Conservation (phyloP, 192 early-diverging fungal species). For the Lobosporangium transversale region DNA sequence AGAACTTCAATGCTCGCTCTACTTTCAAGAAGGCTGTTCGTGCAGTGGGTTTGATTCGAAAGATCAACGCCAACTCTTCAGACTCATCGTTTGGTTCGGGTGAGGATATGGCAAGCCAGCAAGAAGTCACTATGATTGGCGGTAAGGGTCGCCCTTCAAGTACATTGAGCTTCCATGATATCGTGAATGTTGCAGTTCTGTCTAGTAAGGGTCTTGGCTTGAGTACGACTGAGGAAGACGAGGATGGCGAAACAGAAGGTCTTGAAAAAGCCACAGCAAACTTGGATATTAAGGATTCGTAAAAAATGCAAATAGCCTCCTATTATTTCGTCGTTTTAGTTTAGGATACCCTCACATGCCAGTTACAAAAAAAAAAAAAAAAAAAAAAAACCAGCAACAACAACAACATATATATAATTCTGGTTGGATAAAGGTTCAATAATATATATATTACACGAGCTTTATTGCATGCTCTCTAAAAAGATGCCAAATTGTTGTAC, state of each 20-base stretch:
- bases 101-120: conserved; percentile 5
- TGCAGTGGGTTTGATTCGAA: conserved; percentile 34
- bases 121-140: conserved; percentile 1
- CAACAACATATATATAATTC: too few species aligned
- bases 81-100: conserved; percentile 31
- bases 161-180: conserved; percentile 43
- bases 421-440: too few species aligned
- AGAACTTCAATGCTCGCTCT: conserved; percentile 45
- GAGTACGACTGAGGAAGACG: background rate
- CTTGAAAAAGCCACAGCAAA: background rate
- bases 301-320: too few species aligned
- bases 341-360: too few species aligned
- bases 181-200: conserved; percentile 40
- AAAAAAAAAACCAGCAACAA: too few species aligned
- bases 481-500: too few species aligned
- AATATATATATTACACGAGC: too few species aligned
- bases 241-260: background rate
- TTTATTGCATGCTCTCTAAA: too few species aligned
- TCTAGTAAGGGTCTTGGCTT: conserved; percentile 17
- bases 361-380: too few species aligned
- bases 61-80: conserved; percentile 29
- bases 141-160: conserved; percentile 21
- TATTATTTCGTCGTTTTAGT: too few species aligned
- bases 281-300: background rate
- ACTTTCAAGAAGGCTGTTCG: conserved; percentile 53